Evolutionary conservation across 768 basidiomycete genomes (phyloP), one percentile per base, ranked within the genome.

Genomic region (Amanita thiersii): DNA sequence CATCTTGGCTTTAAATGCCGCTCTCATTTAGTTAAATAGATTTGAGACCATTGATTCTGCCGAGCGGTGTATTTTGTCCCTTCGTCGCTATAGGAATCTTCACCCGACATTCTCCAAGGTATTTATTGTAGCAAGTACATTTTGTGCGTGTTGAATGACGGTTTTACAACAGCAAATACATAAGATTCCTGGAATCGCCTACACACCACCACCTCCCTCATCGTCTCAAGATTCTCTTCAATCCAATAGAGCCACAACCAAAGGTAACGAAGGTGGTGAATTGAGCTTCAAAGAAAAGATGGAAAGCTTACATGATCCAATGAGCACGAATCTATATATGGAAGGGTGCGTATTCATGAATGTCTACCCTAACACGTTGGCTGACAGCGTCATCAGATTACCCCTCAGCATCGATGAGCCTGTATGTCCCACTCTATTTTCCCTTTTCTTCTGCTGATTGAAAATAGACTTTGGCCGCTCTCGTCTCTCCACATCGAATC

Each of bases 71-170:
- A 88, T 91, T 39, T 65, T 76, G 10, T 65, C 77, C 1, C 65
- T 91, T 36, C 66, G 84, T 46, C 73, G 74, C 49, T 81, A 81
- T 49, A 69, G 83, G 32, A 86, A 89, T 55, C 62, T 90, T 30
- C 87, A 91, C 54, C 88, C 87, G 0, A 86, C 86, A 2, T 88
- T 87, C 54, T 88, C 88, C 41, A 89, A 90, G 73, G 87, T 82
- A 43, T 44, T 33, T 48, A 41, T 21, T 28, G 37, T 50, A 18
- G 40, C 21, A 19, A 11, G 37, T 21, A 25, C 35, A 21, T 46
- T 37, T 9, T 19, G 45, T 39, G 21, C 14, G n/a, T 45, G 15
- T 45, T 29, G 38, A 25, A 14, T 44, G n/a, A 24, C 30, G 7
- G 40, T 26, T 17, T 30, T 40, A n/a, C n/a, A n/a, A 25, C 43